These are phyloP conservation scores for Rhodotorula glutinis DNA, from an alignment of 1,284 basidiomycete species.

Conservation along the genomic window DNA sequence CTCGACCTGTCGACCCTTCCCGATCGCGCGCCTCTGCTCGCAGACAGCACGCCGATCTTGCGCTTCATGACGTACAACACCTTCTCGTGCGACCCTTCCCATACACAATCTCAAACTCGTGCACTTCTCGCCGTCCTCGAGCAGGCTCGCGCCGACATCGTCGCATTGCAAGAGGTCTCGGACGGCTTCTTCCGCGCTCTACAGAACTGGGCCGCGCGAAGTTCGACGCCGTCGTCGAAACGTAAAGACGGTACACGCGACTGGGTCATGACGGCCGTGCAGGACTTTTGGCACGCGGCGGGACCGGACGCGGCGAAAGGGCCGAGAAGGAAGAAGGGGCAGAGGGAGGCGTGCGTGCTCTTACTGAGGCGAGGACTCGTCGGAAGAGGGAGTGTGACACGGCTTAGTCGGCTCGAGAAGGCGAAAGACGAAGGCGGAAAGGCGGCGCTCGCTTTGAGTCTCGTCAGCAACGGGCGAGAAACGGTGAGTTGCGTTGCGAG, in stretches of 20 bases:
- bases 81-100: slow-evolving; percentile 17
- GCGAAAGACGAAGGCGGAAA: slow-evolving; percentile 23
- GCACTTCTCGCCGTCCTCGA: slow-evolving; percentile 17
- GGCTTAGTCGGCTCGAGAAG: slow-evolving; percentile 2
- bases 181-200: slow-evolving; percentile 4
- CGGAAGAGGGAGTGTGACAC: background rate
- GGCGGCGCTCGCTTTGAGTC: slow-evolving; percentile 5
- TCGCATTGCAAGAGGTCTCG: slow-evolving; percentile 27
- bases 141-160: slow-evolving; percentile 1
- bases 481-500: slow-evolving; percentile 1
- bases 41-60: background rate
- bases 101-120: slow-evolving; percentile 10
- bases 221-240: background rate
- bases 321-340: slow-evolving; percentile 10
- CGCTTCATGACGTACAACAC: slow-evolving; percentile 28
- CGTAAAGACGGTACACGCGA: background rate
- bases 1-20: background rate
- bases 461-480: background rate
- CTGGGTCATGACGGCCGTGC: background rate
- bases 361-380: slow-evolving; percentile 8
- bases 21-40: background rate
- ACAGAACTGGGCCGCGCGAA: slow-evolving; percentile 4
- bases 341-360: slow-evolving; percentile 16
- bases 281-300: slow-evolving; percentile 10
- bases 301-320: slow-evolving; percentile 1